Evolutionary conservation across 768 basidiomycete species (phyloP).

Genomic region (Leccinum truebloodii): DNA sequence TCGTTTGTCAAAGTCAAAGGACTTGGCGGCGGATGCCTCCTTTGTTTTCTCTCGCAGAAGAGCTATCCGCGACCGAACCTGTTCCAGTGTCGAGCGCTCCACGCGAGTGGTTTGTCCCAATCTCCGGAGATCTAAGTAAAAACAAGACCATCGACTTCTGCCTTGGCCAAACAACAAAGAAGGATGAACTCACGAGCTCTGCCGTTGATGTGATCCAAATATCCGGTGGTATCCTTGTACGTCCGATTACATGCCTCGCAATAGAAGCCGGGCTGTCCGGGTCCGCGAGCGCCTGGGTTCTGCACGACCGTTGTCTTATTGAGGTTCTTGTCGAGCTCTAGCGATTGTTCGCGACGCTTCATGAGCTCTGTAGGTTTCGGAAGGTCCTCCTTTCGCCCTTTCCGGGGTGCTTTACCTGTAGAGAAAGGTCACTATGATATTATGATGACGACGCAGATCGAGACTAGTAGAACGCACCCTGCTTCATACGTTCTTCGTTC

Average conservation of each 20-base stretch:
- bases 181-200: conserved; percentile 71
- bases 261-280: conserved; percentile 91
- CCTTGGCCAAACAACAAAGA: not conserved
- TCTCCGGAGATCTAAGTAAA: conserved; percentile 72
- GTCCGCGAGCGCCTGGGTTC: conserved; percentile 75
- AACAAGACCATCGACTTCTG: not conserved
- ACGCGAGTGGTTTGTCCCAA: conserved; percentile 97
- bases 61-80: conserved; percentile 91
- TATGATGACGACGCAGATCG: not conserved
- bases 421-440: not conserved
- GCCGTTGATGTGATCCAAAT: conserved; percentile 95
- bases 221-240: conserved; percentile 91
- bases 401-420: conserved; percentile 80
- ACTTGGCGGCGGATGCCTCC: conserved; percentile 78
- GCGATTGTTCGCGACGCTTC: conserved; percentile 79
- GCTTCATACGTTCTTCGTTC: conserved; percentile 80
- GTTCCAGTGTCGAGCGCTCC: conserved; percentile 85
- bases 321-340: conserved; percentile 94
- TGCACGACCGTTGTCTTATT: conserved; percentile 95
- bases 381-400: conserved; percentile 64
- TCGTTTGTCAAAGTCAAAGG: conserved; percentile 93
- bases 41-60: conserved; percentile 84
- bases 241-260: conserved; percentile 91
- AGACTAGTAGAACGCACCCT: conserved; percentile 52
- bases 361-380: conserved; percentile 94